Evolutionary conservation across 1,284 basidiomycete genomes (phyloP).

Genomic region (Sphagnurus paluster): DNA sequence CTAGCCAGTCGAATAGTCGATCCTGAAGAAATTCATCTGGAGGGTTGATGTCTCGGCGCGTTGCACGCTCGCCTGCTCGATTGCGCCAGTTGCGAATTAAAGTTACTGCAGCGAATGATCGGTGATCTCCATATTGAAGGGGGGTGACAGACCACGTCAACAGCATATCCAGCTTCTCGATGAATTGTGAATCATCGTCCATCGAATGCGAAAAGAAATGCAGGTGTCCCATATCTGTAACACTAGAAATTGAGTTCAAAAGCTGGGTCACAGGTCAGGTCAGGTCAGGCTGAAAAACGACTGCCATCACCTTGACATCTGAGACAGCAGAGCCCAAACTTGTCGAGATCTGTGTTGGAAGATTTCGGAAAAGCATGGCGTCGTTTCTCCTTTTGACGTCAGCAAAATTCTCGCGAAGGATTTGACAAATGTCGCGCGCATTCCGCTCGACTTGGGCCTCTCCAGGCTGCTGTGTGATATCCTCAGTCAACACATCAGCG

Average conservation of each 20-base stretch:
- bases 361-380: conserved; percentile 72
- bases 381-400: conserved; percentile 74
- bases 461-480: conserved; percentile 30
- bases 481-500: conserved; percentile 42
- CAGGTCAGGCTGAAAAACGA: background rate
- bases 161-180: conserved; percentile 77
- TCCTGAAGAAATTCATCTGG: conserved; percentile 68
- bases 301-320: conserved; percentile 64
- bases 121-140: conserved; percentile 82
- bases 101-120: conserved; percentile 79
- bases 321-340: conserved; percentile 63
- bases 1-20: conserved; percentile 84
- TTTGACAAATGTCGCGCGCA: conserved; percentile 41
- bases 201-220: conserved; percentile 58
- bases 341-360: conserved; percentile 59
- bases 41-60: conserved; percentile 53
- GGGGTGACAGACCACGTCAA: conserved; percentile 88
- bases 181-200: conserved; percentile 48
- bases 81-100: conserved; percentile 75
- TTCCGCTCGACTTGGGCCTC: conserved; percentile 40
- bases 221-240: conserved; percentile 64
- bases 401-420: conserved; percentile 48
- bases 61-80: conserved; percentile 58
- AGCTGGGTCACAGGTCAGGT: conserved; percentile 44
- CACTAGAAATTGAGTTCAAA: conserved; percentile 77